A percentile compares a stretch with the other conserved stretches of the same genome.
Conservation (phyloP, 495 filamentous ascomycete genomes). For the Jackrogersella multiformis region DNA sequence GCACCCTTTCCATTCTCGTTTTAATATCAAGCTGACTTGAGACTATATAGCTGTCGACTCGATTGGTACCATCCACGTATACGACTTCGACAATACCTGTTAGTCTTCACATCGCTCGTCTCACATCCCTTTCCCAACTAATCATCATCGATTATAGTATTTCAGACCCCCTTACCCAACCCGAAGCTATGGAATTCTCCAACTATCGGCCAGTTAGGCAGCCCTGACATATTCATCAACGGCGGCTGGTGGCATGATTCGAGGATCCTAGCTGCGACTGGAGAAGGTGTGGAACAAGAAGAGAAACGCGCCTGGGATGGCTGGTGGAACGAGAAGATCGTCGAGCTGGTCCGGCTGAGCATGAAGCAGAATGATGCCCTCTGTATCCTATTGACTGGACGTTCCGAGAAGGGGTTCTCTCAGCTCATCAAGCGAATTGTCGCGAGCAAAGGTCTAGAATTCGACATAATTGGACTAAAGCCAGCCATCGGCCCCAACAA, state of each 20-base stretch:
- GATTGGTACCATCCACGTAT: conserved; percentile 87
- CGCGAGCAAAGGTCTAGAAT: conserved; percentile 77
- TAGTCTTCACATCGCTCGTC: conserved; percentile 42
- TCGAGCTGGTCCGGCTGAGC: conserved; percentile 80
- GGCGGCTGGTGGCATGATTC: conserved; percentile 99
- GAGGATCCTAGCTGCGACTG: conserved; percentile 84
- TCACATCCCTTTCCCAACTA: neutral
- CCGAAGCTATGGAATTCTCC: conserved; percentile 82
- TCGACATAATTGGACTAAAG: conserved; percentile 90
- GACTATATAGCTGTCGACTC: conserved; percentile 63
- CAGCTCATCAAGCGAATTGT: conserved; percentile 86
- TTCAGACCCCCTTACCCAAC: conserved; percentile 89
- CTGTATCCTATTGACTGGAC: conserved; percentile 88
- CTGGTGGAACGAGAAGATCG: conserved; percentile 98
- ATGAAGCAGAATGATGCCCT: conserved; percentile 89
- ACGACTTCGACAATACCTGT: conserved; percentile 99
- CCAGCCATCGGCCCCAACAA: conserved; percentile 81
- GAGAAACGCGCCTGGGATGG: conserved; percentile 86
- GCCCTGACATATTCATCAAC: conserved; percentile 76
- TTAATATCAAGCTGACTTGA: conserved; percentile 17
- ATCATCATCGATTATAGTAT: conserved; percentile 65
- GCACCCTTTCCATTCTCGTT: neutral
- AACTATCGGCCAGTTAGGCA: conserved; percentile 78
- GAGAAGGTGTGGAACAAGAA: conserved; percentile 83
- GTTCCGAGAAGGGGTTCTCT: conserved; percentile 77